These are phyloP conservation scores for Cantharellus anzutake DNA, from an alignment of 768 basidiomycete species.

Conservation along the genomic window DNA sequence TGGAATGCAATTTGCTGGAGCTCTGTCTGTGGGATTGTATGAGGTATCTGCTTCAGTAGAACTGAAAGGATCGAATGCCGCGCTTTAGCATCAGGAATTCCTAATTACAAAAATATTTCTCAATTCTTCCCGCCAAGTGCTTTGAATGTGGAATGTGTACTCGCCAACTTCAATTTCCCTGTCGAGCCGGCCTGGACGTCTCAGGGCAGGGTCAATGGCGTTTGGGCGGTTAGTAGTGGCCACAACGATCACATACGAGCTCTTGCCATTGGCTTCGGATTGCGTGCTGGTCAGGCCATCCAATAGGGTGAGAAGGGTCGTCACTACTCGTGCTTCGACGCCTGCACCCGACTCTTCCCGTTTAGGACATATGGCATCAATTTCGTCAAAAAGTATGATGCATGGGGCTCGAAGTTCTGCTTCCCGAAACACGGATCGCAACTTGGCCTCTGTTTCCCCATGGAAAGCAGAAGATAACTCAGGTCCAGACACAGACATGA, in stretches of 20 bases:
- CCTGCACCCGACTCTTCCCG: slow-evolving; percentile 80
- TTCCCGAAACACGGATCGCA: slow-evolving; percentile 77
- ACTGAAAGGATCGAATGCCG: slow-evolving; percentile 77
- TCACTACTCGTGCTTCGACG: slow-evolving; percentile 90
- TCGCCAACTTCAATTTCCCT: slow-evolving; percentile 87
- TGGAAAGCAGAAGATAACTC: slow-evolving; percentile 92
- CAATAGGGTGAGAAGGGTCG: slow-evolving; percentile 82
- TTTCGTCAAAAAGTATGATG: slow-evolving; percentile 88
- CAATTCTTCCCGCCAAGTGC: not conserved
- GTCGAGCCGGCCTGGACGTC: slow-evolving; percentile 82
- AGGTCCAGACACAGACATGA: slow-evolving; percentile 90
- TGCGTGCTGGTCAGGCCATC: slow-evolving; percentile 44
- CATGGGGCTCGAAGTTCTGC: slow-evolving; percentile 71
- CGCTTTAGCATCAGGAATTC: slow-evolving; percentile 74
- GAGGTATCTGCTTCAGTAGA: slow-evolving; percentile 61
- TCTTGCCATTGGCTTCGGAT: slow-evolving; percentile 31
- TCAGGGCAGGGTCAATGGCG: slow-evolving; percentile 82
- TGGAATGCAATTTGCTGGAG: slow-evolving; percentile 43
- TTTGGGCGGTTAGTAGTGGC: slow-evolving; percentile 93
- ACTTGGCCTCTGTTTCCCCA: slow-evolving; percentile 84
- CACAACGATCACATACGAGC: slow-evolving; percentile 67
- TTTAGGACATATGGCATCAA: slow-evolving; percentile 84
- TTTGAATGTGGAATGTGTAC: slow-evolving; percentile 8
- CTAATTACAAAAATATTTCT: slow-evolving; percentile 21
- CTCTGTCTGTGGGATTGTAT: slow-evolving; percentile 39